Conservation (phyloP, 257 asterid species). For the Solanum peruvianum region DNA sequence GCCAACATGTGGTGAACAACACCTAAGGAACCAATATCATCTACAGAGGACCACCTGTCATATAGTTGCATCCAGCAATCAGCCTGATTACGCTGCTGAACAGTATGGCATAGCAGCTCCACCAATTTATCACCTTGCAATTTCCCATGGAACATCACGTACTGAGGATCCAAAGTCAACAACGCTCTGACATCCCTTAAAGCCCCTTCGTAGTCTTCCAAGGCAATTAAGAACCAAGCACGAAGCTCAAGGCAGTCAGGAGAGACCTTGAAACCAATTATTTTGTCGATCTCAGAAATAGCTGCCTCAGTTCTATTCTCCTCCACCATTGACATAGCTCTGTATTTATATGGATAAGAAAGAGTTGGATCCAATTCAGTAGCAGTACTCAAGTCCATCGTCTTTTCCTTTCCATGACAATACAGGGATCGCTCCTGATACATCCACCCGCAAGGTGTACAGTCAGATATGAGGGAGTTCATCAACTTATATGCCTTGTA, state of each 20-base stretch:
- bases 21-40: conserved; percentile 91
- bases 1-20: conserved; percentile 93
- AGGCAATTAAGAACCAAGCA: conserved; percentile 73
- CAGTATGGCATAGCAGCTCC: conserved; percentile 51
- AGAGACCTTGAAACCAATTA: conserved; percentile 69
- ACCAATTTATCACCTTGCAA: conserved; percentile 60
- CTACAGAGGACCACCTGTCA: conserved; percentile 89
- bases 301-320: conserved; percentile 50
- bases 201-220: conserved; percentile 74
- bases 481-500: conserved; percentile 67
- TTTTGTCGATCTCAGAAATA: conserved; percentile 66
- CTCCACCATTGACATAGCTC: conserved; percentile 53
- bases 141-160: conserved; percentile 81
- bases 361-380: conserved; percentile 95
- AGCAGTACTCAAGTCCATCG: conserved; percentile 61
- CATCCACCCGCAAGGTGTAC: conserved; percentile 84
- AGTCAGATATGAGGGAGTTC: conserved; percentile 65
- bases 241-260: conserved; percentile 97
- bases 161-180: conserved; percentile 69
- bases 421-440: conserved; percentile 87
- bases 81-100: conserved; percentile 69
- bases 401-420: conserved; percentile 56
- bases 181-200: conserved; percentile 68
- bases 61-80: conserved; percentile 97
- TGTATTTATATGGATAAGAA: conserved; percentile 69